phyloP scores from a whole-genome alignment of 345 rosid genomes.

The Acer negundo region DNA sequence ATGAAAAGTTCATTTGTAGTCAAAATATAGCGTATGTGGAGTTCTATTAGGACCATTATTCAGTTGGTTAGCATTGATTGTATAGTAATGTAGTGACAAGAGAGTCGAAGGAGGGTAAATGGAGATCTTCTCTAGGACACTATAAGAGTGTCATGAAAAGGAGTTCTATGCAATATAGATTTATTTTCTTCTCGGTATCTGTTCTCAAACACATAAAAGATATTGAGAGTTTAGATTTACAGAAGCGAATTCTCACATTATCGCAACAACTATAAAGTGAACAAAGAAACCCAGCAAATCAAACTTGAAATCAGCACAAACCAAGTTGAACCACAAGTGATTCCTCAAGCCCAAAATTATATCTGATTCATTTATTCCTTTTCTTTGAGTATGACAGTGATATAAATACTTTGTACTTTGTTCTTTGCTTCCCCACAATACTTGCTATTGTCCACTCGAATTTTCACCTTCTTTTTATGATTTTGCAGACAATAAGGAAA shows the following conservation, averaged over 20 bases:
- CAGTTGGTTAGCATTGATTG: neutral
- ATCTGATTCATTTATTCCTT: conserved; percentile 4
- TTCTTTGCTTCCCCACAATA: neutral
- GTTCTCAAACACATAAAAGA: neutral
- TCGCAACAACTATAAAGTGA: neutral
- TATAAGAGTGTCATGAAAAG: neutral
- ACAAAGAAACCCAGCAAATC: neutral
- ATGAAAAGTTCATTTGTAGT: neutral
- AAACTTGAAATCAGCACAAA: neutral
- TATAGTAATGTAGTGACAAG: neutral
- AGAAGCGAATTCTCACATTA: neutral
- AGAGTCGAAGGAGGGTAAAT: neutral
- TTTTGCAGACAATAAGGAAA: conserved; percentile 3
- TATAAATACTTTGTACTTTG: neutral
- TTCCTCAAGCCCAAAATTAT: neutral
- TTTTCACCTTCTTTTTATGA: neutral
- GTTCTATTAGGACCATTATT: neutral
- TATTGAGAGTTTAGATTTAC: conserved; percentile 1
- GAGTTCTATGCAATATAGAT: neutral
- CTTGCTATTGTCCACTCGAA: neutral
- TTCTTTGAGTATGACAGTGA: neutral
- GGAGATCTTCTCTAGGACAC: neutral
- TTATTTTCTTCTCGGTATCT: neutral
- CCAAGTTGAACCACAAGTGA: neutral
- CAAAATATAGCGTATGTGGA: neutral